Evolutionary conservation across 2,329 filamentous ascomycete genomes (phyloP), one percentile per base, ranked within the genome.

Genomic region (Colletotrichum spaethianum): DNA sequence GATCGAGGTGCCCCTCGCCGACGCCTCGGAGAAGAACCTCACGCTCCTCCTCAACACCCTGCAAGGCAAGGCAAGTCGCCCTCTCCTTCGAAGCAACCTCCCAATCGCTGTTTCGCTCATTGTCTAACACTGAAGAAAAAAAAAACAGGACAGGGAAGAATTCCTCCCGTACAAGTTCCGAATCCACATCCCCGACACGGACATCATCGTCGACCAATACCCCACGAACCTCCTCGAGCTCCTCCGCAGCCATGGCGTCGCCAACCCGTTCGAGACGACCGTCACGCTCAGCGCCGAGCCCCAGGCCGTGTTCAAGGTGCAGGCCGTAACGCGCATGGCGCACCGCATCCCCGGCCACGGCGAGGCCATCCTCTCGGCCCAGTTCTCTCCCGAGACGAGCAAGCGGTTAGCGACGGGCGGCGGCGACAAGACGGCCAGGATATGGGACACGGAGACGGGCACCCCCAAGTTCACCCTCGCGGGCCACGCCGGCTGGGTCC

Each of bases 361-460:
- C 48, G 93, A 98, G 81, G 92, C 95, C 3, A 98, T 98, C 76
- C 86, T 98, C 28, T 90, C 93, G 38, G 92, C 93, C 2, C 91
- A 95, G 48, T 98, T 98, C 82, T 96, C 93, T 0, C 96, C 96
- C 0, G 88, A 89, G 46, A 91, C 89, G 8, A 96, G 93, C 33
- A 91, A 91, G 14, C 88, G 92, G 70, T 88, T 98, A 81, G 95
- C 95, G 0, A 98, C 94, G 1, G 96, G 96, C 0, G 94, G 93
- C 73, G 96, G 96, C 57, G 96, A 99, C 79, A 93, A 93, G 76
- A 98, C 95, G 1, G 96, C 95, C 0, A 87, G 96, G 68, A 92
- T 98, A 84, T 98, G 94, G 94, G 95, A 99, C 78, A 95, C 94
- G 60, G 94, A 98, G 78, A 98, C 95, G 0, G 95, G 95, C 59